A percentile compares a stretch with the other conserved stretches of the same genome.
These are phyloP conservation scores for Candida fluviatilis DNA, from an alignment of 805 yeast species.

Conservation along the genomic window DNA sequence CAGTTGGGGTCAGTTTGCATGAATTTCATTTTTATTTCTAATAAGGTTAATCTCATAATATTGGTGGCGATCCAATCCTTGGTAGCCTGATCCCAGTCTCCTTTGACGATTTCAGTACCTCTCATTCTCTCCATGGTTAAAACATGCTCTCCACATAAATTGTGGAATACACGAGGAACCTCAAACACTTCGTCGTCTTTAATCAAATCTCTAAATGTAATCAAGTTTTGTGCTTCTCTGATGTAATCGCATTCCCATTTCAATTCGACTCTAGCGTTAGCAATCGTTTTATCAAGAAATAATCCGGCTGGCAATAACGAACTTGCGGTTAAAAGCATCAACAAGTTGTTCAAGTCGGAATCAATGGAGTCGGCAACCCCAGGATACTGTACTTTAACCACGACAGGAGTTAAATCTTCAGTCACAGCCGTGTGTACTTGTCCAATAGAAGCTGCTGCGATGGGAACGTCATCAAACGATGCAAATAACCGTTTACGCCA, in stretches of 20 bases:
- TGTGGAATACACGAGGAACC: slow-evolving; percentile 79
- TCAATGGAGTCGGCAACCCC: slow-evolving; percentile 94
- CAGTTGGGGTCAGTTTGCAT: slow-evolving; percentile 99
- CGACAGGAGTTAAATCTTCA: slow-evolving; percentile 66
- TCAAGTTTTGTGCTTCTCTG: slow-evolving; percentile 79
- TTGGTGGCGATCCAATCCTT: slow-evolving; percentile 79
- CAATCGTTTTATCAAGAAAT: slow-evolving; percentile 86
- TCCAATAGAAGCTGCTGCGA: slow-evolving; percentile 95
- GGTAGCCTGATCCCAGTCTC: slow-evolving; percentile 68
- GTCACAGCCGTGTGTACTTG: slow-evolving; percentile 88
- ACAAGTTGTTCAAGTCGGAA: slow-evolving; percentile 83
- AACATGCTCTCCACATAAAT: slow-evolving; percentile 75
- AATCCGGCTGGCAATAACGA: slow-evolving; percentile 85
- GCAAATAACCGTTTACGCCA: slow-evolving; percentile 72
- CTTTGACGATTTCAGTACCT: slow-evolving; percentile 79
- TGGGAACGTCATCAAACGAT: slow-evolving; percentile 79
- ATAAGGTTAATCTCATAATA: slow-evolving; percentile 80
- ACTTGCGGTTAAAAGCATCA: slow-evolving; percentile 81
- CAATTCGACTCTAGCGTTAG: slow-evolving; percentile 86
- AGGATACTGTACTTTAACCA: slow-evolving; percentile 95
- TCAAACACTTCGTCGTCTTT: slow-evolving; percentile 57
- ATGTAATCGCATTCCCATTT: slow-evolving; percentile 97
- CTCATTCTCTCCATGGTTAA: slow-evolving; percentile 86
- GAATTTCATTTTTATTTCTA: slow-evolving; percentile 78
- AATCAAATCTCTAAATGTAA: slow-evolving; percentile 57